These are phyloP conservation scores for Sporothrix protearum DNA, from an alignment of 2,329 filamentous ascomycete genomes.

Conservation along the genomic window DNA sequence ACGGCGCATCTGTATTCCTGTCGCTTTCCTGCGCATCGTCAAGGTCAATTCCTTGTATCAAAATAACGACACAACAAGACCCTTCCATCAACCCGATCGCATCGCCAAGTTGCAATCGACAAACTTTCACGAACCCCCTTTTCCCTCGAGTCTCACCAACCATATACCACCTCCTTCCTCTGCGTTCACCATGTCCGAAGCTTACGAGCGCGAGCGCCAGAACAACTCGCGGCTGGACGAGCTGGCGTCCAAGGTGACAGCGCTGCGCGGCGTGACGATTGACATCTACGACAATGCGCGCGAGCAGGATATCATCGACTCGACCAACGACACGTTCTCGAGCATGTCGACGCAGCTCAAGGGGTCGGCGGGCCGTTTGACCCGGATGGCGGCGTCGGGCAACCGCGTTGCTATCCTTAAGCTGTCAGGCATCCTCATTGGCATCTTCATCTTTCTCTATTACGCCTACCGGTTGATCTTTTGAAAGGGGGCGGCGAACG, in stretches of 20 bases:
- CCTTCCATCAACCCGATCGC: background rate
- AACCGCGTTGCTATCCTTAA: conserved; percentile 91
- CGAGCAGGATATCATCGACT: conserved; percentile 82
- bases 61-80: background rate
- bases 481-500: conserved; percentile 35
- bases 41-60: background rate
- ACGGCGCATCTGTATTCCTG: background rate
- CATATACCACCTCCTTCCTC: background rate
- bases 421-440: conserved; percentile 77
- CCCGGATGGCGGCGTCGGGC: conserved; percentile 84
- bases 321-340: conserved; percentile 88
- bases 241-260: conserved; percentile 84
- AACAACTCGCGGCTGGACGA: conserved; percentile 94
- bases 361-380: conserved; percentile 76
- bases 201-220: conserved; percentile 78
- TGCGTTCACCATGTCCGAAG: conserved; percentile 60
- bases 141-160: background rate
- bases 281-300: conserved; percentile 97
- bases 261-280: conserved; percentile 87
- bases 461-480: conserved; percentile 65
- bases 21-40: background rate
- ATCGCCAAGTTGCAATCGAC: background rate
- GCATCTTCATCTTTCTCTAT: conserved; percentile 68
- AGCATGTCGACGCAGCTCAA: conserved; percentile 78
- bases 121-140: background rate